Conservation (phyloP, 2,329 filamentous ascomycete genomes). For the Cladosporium sphaerospermum region DNA sequence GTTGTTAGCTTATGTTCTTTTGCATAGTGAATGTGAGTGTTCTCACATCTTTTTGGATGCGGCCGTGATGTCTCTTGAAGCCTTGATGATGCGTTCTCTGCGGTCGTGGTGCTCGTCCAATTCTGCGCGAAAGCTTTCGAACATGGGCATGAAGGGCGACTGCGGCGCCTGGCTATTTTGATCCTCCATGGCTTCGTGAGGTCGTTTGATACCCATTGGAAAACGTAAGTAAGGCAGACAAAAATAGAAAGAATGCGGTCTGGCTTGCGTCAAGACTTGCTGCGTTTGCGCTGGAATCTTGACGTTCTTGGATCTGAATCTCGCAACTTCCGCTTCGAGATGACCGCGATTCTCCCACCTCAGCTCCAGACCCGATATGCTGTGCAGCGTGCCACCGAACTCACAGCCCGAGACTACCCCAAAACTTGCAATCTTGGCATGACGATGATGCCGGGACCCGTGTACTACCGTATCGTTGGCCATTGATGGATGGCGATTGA, state of each 20-base stretch:
- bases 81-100: constrained; percentile 82
- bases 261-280: background rate
- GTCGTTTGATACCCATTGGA: constrained; percentile 13
- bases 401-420: background rate
- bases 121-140: constrained; percentile 77
- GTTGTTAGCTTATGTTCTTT: background rate
- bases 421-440: background rate
- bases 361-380: background rate
- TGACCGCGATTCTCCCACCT: background rate
- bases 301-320: background rate
- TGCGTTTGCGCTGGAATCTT: background rate
- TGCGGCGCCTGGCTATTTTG: constrained; percentile 14
- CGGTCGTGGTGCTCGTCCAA: constrained; percentile 93
- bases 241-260: background rate
- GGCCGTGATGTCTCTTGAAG: constrained; percentile 84
- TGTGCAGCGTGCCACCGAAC: constrained; percentile 1
- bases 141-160: constrained; percentile 60
- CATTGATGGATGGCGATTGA: no score
- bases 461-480: no score
- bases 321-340: constrained; percentile 4
- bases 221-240: no score
- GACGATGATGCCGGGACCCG: background rate
- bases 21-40: background rate
- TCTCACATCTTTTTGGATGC: constrained; percentile 92
- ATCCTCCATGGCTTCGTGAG: constrained; percentile 13